Conservation (phyloP, 305 asterid genomes). For the Lippia alba region DNA sequence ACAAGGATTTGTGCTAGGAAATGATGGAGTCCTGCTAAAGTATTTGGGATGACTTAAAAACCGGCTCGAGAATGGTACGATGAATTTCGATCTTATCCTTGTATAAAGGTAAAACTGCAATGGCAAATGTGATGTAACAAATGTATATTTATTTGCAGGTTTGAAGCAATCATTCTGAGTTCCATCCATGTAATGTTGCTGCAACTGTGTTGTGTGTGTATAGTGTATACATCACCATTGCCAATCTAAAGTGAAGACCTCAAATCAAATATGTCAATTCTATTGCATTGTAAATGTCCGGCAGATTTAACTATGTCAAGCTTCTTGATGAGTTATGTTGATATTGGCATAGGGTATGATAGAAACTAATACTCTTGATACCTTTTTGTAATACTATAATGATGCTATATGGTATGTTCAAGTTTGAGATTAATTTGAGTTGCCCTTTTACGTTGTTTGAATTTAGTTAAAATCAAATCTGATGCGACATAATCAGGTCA, state of each 20-base stretch:
- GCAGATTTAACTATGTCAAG: not conserved
- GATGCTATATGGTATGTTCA: not conserved
- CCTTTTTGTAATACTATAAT: not conserved
- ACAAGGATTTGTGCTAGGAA: constrained; percentile 79
- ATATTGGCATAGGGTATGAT: not conserved
- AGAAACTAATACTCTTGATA: not conserved
- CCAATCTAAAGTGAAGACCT: not conserved
- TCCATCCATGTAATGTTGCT: too few species aligned
- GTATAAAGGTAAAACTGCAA: too few species aligned
- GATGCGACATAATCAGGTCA: too few species aligned
- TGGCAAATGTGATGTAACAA: too few species aligned
- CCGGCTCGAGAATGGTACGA: not conserved
- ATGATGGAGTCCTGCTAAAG: constrained; percentile 75
- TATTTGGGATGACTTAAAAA: constrained; percentile 59
- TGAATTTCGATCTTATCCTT: too few species aligned
- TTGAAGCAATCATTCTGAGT: not conserved
- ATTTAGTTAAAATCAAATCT: too few species aligned
- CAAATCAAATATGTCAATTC: not conserved
- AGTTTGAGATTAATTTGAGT: too few species aligned
- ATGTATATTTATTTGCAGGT: not conserved
- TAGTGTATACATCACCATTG: not conserved
- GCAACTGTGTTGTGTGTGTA: not conserved
- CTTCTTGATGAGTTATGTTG: not conserved
- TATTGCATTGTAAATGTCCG: not conserved
- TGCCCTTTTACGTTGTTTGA: too few species aligned